phyloP scores from a whole-genome alignment of 306 rosid genomes.

The Ochetophila trinervis region DNA sequence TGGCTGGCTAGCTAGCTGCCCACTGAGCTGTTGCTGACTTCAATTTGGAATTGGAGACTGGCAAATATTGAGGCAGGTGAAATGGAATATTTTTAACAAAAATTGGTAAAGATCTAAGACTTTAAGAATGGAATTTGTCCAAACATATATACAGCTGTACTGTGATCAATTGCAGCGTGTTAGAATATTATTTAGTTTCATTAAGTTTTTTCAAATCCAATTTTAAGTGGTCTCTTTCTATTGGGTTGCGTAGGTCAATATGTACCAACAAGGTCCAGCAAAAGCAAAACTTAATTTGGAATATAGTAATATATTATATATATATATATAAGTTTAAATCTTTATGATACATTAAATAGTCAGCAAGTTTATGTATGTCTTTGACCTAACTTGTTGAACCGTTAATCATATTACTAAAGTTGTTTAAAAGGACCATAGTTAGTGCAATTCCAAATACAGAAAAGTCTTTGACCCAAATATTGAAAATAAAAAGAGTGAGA shows the following conservation, averaged over 20 bases:
- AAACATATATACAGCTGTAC: slow-evolving; percentile 20
- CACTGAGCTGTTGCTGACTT: background rate
- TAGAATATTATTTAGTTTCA: slow-evolving; percentile 2
- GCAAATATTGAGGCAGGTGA: background rate
- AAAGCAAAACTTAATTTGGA: too few relatives aligned
- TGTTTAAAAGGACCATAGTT: too few relatives aligned
- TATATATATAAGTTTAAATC: too few relatives aligned
- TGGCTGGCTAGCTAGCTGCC: too few relatives aligned
- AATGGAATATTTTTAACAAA: too few relatives aligned
- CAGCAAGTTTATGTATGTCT: too few relatives aligned
- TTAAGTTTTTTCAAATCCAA: background rate
- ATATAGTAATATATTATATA: too few relatives aligned
- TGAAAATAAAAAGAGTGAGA: too few relatives aligned
- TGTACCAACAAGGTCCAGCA: too few relatives aligned
- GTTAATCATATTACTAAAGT: too few relatives aligned
- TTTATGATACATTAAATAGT: too few relatives aligned
- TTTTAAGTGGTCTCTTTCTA: background rate
- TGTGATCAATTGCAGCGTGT: background rate
- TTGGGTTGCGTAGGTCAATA: too few relatives aligned
- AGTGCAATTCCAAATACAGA: background rate
- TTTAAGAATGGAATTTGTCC: slow-evolving; percentile 17
- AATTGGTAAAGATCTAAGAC: background rate
- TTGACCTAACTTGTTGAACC: background rate
- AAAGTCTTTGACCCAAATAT: background rate
- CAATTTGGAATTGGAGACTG: background rate